Base-by-base conservation (phyloP, 2,329 filamentous ascomycete species). In the Nannizziopsis barbatae region DNA sequence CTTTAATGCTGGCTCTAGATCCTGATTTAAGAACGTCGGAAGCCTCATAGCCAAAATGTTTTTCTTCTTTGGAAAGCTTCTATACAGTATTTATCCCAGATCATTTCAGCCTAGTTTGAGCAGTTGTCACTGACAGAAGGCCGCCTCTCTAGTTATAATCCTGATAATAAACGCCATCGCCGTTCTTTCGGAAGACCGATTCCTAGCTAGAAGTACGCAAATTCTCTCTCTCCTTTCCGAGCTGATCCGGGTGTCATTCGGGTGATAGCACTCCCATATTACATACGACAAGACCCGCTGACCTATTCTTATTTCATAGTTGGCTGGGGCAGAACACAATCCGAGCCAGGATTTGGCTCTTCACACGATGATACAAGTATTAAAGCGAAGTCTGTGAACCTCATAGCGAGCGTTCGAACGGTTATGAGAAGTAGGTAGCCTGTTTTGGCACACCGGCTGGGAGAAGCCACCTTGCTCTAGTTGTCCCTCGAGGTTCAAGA, bases 131-230 rank as follows among this genome's bases (percentile, higher is more conserved):
- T 49, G 39, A 49, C 49, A 27, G 49, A 52, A 52, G 47, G 49
- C 46, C 5, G 11, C 35, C 9, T 17, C 35, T 53, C 27, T 53
- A 88, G 85, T 90, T 57, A 77, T 80, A 58, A 75, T 94, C 64
- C 86, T 96, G 61, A 78, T 96, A 64, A 81, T 92, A 69, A 98
- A 98, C 69, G 86, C 87, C 56, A 83, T 96, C 63, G 87, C 89
- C 55, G 81, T 95, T 62, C 83, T 96, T 56, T 94, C 87, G 59
- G 89, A 95, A 78, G 88, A 95, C 70, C 84, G 88, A 53, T 95
- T 95, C 68, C 84, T 95, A 56, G 84, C 83, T 50, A 80, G 86
- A 68, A 88, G 70, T 83, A 80, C 67, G 52, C 30, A 10, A 11
- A 8, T 17, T 31, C 4, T 31, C 11, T 5, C 9, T 11, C 18